phyloP scores from a whole-genome alignment of 2,329 filamentous ascomycete species.

The Aulographum hederae region DNA sequence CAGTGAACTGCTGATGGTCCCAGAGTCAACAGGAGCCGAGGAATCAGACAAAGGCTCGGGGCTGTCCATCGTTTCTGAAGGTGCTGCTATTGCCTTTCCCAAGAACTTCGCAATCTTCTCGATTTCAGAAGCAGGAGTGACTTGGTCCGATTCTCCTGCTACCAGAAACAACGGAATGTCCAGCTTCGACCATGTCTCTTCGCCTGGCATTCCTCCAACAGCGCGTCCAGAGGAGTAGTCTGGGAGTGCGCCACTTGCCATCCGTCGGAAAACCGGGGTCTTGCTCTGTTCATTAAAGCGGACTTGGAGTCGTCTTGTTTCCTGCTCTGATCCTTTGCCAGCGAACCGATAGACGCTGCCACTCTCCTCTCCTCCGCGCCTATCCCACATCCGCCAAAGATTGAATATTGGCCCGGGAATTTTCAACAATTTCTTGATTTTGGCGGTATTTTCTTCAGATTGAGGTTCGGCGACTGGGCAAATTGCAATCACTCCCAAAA shows the following conservation, averaged over 20 bases:
- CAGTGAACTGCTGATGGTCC: slow-evolving; percentile 5
- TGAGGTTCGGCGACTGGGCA: slow-evolving; percentile 57
- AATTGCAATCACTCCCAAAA: slow-evolving; percentile 63
- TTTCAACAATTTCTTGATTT: slow-evolving; percentile 40
- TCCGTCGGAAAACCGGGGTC: slow-evolving; percentile 66
- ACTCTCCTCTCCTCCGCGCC: slow-evolving; percentile 60
- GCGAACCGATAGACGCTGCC: slow-evolving; percentile 64
- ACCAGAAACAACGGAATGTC: slow-evolving; percentile 60
- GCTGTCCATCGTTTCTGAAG: not conserved
- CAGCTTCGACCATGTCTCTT: slow-evolving; percentile 47
- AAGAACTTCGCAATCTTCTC: slow-evolving; percentile 41
- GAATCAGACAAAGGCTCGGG: not conserved
- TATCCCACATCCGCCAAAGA: slow-evolving; percentile 59
- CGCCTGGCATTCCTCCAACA: slow-evolving; percentile 47
- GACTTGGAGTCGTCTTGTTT: slow-evolving; percentile 49
- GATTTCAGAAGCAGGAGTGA: slow-evolving; percentile 57
- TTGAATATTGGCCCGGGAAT: slow-evolving; percentile 55
- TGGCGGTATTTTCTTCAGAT: slow-evolving; percentile 30
- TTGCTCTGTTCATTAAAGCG: slow-evolving; percentile 68
- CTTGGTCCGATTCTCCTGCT: slow-evolving; percentile 55
- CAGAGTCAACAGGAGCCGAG: not conserved
- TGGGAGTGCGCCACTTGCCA: slow-evolving; percentile 56
- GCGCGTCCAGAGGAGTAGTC: slow-evolving; percentile 34
- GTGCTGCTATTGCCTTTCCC: not conserved
- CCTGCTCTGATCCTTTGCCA: slow-evolving; percentile 43